Evolutionary conservation across 2,329 filamentous ascomycete species (phyloP), one percentile per base, ranked within the genome.

Genomic region (Fusarium clavum): DNA sequence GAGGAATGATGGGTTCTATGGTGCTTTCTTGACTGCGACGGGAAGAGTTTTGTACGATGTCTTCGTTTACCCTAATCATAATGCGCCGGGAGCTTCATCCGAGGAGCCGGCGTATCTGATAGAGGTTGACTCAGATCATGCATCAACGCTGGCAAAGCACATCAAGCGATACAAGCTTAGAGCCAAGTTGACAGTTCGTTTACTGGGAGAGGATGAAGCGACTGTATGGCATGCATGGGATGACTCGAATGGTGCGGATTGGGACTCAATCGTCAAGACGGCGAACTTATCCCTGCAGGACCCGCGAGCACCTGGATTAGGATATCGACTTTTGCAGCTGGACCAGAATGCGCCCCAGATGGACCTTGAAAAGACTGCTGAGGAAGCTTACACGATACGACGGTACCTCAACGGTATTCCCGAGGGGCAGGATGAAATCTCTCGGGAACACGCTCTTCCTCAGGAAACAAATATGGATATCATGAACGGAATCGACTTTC

Each of bases 401-500:
- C 87, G 96, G 41, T 96, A 96, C 75, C 81, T 96, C 30, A 85
- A 88, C 58, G 96, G 96, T 52, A 88, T 99, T 3, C 85, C 95
- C 2, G 96, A 99, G 81, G 95, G 96, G 3, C 92, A 93, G 77
- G 78, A 82, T 18, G 96, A 99, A 83, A 90, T 99, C 22, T 79
- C 88, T 9, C 82, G 85, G 62, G 92, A 92, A 70, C 83, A 86
- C 20, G 90, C 94, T 1, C 84, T 99, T 57, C 95, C 96, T 2
- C 91, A 94, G 79, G 95, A 98, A 81, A 91, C 87, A 77, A 98
- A 98, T 79, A 87, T 98, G 78, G 96, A 99, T 80, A 82, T 93
- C 64, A 93, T 93, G 86, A 87, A 88, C 49, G 96, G 90, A 27
- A 91, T 99, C 71, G 93, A 98, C 81, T 99, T 96, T 83, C 90